Conservation (phyloP, 2,329 filamentous ascomycete genomes). For the Chrysoporthe austroafricana region DNA sequence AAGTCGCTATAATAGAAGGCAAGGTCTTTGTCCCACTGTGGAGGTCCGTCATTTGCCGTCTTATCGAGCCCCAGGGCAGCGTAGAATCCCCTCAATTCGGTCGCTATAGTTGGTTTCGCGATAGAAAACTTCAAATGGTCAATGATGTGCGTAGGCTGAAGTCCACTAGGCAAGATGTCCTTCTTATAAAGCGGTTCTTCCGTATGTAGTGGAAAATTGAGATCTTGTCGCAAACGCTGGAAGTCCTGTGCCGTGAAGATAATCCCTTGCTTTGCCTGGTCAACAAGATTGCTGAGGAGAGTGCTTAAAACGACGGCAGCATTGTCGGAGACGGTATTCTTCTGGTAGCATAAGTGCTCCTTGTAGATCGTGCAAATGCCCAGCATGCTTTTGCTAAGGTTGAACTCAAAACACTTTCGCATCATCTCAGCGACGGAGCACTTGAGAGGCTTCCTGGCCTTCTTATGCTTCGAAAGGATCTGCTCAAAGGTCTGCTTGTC, state of each 20-base stretch:
- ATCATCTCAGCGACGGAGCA: constrained; percentile 52
- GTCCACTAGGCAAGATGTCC: constrained; percentile 36
- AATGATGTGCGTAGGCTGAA: constrained; percentile 54
- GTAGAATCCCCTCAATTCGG: constrained; percentile 42
- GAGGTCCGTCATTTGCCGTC: constrained; percentile 25
- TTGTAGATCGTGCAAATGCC: constrained; percentile 69
- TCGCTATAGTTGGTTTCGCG: constrained; percentile 47
- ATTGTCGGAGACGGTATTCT: constrained; percentile 51
- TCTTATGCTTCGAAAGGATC: constrained; percentile 36
- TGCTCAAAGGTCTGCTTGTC: constrained; percentile 51
- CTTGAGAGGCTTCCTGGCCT: constrained; percentile 30
- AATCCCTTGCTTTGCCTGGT: constrained; percentile 60
- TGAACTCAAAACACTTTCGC: constrained; percentile 59
- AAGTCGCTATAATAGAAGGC: constrained; percentile 33
- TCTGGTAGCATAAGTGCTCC: constrained; percentile 64
- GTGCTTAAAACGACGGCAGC: constrained; percentile 54
- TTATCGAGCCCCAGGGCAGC: constrained; percentile 30
- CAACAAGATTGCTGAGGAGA: constrained; percentile 58
- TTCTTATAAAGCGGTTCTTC: constrained; percentile 51
- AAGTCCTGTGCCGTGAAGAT: constrained; percentile 51
- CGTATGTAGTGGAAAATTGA: constrained; percentile 31
- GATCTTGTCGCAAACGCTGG: constrained; percentile 40
- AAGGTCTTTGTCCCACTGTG: constrained; percentile 45
- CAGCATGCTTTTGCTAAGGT: constrained; percentile 59
- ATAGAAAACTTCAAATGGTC: constrained; percentile 65